Conservation (phyloP, 2,329 filamentous ascomycete genomes). For the Beauveria medogensis region DNA sequence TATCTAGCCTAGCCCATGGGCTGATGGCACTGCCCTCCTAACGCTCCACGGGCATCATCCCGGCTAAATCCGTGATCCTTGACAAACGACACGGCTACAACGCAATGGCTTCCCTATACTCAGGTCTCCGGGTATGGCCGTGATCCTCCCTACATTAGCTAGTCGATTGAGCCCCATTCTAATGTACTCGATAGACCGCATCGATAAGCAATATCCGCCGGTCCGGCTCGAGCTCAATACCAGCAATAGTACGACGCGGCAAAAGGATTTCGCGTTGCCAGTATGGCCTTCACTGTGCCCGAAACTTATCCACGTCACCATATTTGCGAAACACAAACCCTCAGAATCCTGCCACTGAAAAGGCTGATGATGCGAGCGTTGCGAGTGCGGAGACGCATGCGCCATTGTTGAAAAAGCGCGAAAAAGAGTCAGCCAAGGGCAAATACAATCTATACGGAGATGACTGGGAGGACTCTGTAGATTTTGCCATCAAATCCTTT, state of each 20-base stretch:
- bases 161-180: neutral
- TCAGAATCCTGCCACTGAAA: neutral
- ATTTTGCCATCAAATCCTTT: conserved; percentile 35
- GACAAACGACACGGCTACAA: neutral
- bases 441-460: conserved; percentile 30
- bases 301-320: neutral
- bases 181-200: neutral
- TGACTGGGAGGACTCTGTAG: conserved; percentile 36
- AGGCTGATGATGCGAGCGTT: neutral
- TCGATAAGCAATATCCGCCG: neutral
- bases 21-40: neutral
- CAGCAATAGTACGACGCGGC: neutral
- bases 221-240: neutral
- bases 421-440: conserved; percentile 20
- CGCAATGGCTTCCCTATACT: conserved; percentile 1
- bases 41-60: neutral
- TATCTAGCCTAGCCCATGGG: neutral
- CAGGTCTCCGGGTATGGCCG: neutral
- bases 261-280: neutral
- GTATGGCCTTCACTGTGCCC: neutral
- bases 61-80: neutral
- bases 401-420: conserved; percentile 9
- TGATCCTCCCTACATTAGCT: neutral
- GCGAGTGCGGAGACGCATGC: neutral
- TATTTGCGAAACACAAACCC: neutral